phyloP scores from a whole-genome alignment of 2,329 filamentous ascomycete genomes.

The Ascochyta viciae-villosae region DNA sequence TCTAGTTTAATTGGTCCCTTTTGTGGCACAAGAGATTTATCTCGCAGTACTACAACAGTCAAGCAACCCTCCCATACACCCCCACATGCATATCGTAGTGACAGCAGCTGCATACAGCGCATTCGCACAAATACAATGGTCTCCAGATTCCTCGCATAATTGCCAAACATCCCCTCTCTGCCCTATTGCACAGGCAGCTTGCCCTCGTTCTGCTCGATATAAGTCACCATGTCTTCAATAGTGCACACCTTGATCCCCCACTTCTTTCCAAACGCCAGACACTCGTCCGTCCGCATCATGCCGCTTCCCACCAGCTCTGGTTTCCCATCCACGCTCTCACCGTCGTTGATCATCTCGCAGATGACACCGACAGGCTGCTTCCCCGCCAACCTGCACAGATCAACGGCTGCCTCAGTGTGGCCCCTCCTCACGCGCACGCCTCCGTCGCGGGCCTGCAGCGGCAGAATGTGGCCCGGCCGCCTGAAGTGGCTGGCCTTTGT shows the following conservation, averaged over 20 bases:
- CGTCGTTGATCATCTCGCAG: constrained; percentile 89
- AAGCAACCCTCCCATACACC: background rate
- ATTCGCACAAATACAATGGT: too few relatives aligned
- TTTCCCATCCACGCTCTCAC: constrained; percentile 72
- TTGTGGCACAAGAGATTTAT: background rate
- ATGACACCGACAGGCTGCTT: constrained; percentile 79
- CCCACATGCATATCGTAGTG: background rate
- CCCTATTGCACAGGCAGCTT: constrained; percentile 29
- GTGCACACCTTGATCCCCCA: constrained; percentile 95
- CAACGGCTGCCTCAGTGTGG: constrained; percentile 92
- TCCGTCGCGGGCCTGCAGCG: constrained; percentile 77
- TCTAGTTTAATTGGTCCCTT: background rate
- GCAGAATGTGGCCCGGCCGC: constrained; percentile 88
- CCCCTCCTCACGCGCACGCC: constrained; percentile 81
- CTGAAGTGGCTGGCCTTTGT: constrained; percentile 68
- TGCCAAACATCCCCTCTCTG: background rate
- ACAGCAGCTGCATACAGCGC: background rate
- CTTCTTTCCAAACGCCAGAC: constrained; percentile 83
- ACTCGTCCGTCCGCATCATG: constrained; percentile 92
- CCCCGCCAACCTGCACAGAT: constrained; percentile 86
- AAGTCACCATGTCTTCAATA: constrained; percentile 85
- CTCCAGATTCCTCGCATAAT: too few relatives aligned
- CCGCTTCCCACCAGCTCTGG: constrained; percentile 72
- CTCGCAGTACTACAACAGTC: background rate
- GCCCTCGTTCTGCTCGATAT: constrained; percentile 79